Base-by-base conservation (phyloP, 805 yeast species). In the Starmerella bacillaris region DNA sequence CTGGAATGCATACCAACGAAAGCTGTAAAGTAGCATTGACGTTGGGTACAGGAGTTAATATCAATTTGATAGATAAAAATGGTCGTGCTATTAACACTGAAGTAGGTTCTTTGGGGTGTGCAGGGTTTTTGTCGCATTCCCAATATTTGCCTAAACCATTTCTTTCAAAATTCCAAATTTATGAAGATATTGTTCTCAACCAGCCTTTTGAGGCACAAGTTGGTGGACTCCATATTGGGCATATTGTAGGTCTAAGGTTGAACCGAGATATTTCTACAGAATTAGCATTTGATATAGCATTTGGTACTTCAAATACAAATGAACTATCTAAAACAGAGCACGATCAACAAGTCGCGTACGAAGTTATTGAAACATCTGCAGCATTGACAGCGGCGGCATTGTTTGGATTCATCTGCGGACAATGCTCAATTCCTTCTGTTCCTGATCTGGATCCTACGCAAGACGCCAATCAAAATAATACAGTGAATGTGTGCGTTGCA, bases 41-140 rank as follows among this genome's bases (percentile, higher is more conserved):
- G 8, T 39, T 46, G 34, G 51, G 51, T 7, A 46, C 51, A 12
- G 51, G 51, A 14, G 34, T 45, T 22, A 48, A 48, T 27, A 37
- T 48, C 19, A 41, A 31, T 17, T 21, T 33, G 4, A 12, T 38
- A 2, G 27, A 26, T 5, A 21, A 22, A n/a, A 9, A n/a, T 3
- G n/a, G 26, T 3, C 12, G 4, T n/a, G 14, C 36, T 3, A 30
- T 46, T 9, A 46, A 46, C 30, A 37, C 50, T 2, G 50, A 46
- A 29, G 26, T 46, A 5, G 41, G 44, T n/a, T 33, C 39, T 39
- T 35, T 46, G n/a, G 48, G 49, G 16, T 19, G 40, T 4, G 21
- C 27, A 3, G 41, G 33, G 24, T 27, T 33, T 14, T 35, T 40
- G 21, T 41, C 39, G 15, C 18, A 15, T n/a, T 24, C 38, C 18